Percentiles rank a stretch among this genome's conserved stretches.
Evolutionary conservation across 148 eudicot genomes (phyloP).

Genomic region (Selenicereus undatus): DNA sequence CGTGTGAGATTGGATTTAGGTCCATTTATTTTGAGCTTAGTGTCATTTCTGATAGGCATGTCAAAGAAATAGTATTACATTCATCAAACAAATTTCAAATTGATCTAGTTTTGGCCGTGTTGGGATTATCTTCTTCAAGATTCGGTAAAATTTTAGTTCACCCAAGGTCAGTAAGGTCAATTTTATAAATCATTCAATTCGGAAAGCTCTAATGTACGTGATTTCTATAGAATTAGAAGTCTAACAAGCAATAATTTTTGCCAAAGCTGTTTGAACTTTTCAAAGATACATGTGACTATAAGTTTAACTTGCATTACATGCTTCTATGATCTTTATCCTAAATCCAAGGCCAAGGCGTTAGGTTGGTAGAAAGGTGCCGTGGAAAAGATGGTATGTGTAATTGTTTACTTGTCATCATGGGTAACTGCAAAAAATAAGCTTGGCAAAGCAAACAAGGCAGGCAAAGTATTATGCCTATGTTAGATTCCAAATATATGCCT

Average conservation of each 20-base stretch:
- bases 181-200: too few relatives aligned
- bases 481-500: background rate
- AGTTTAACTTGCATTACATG: background rate
- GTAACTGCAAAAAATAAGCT: background rate
- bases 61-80: too few relatives aligned
- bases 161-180: too few relatives aligned
- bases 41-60: background rate
- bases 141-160: too few relatives aligned
- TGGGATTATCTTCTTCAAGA: too few relatives aligned
- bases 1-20: background rate
- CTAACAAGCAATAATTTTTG: background rate
- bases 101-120: background rate
- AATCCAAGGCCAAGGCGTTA: background rate
- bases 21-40: background rate
- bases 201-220: background rate
- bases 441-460: background rate
- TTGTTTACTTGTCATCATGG: slow-evolving; percentile 13
- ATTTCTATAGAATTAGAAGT: background rate
- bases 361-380: background rate
- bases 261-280: background rate
- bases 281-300: background rate
- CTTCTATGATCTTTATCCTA: background rate
- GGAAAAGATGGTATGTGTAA: background rate
- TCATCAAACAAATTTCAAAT: background rate
- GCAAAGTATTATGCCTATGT: background rate